Evolutionary conservation across 768 basidiomycete genomes (phyloP), one percentile per base, ranked within the genome.

Genomic region (Tricholoma matsutake): DNA sequence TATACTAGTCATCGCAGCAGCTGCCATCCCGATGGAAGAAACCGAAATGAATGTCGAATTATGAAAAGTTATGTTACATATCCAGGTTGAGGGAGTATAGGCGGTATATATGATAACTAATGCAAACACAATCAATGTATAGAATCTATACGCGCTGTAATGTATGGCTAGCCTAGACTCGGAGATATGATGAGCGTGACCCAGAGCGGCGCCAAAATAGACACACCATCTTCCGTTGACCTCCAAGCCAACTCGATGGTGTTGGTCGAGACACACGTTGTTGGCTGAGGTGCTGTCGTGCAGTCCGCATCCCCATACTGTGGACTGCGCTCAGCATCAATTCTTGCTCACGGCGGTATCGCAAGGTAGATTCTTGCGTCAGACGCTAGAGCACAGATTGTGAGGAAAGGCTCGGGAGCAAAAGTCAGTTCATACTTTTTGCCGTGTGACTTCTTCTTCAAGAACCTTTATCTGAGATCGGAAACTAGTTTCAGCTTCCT

Each of bases 301-400:
- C 75, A 18, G 78, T 83, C 56, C 80, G 78, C 81, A 90, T 86
- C 10, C 92, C 90, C 45, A 85, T 75, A 41, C 78, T 79, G 70
- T 94, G 92, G 62, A 94, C 79, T 4, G 86, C 84, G 58, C 87
- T 83, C 20, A 93, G 75, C 87, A 97, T 90, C 59, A 93, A 80
- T 64, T 88, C 84, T 65, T 94, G 91, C 70, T 98, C 94, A 54
- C 81, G 78, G 53, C 82, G 81, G 70, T 93, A 92, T 39, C 86
- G 81, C 58, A 71, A 77, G 60, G 78, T 80, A 35, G 83, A 81
- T 29, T 92, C 88, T 51, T 73, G 67, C 64, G 81, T 74, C 32
- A 84, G 72, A 43, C 80, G 75, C 87, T 85, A 64, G 53, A 54
- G 39, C 9, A 29, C 34, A 58, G n/a, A 47, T 45, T 47, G 7